Evolutionary conservation across 306 rosid species (phyloP).

Genomic region (Prunus armeniaca): DNA sequence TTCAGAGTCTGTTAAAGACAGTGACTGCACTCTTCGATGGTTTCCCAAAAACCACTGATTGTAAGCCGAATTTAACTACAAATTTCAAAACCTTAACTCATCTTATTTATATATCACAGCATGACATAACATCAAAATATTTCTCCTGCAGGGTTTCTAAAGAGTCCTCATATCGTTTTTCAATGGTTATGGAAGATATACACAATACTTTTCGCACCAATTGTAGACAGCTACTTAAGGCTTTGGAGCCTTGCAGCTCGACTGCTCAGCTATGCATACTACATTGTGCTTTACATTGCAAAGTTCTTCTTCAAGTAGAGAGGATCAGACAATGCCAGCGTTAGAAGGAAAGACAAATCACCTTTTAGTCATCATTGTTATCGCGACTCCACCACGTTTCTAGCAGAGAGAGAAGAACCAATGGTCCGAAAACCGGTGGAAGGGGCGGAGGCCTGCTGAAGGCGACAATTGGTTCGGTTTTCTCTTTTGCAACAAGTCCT

Average conservation of each 20-base stretch:
- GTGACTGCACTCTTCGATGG: conserved; percentile 59
- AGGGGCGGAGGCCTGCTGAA: conserved; percentile 64
- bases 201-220: conserved; percentile 36
- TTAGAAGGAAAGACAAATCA: conserved; percentile 16
- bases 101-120: background rate
- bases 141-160: conserved; percentile 65
- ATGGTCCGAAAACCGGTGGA: conserved; percentile 66
- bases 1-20: conserved; percentile 55
- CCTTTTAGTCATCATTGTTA: conserved; percentile 38
- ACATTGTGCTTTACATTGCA: conserved; percentile 24
- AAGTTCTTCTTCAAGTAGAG: conserved; percentile 40
- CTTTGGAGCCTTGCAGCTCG: conserved; percentile 32
- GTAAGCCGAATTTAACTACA: conserved; percentile 35
- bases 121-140: background rate
- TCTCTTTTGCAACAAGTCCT: conserved; percentile 38
- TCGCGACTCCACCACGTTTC: conserved; percentile 41
- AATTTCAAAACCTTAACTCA: conserved; percentile 9
- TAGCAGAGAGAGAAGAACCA: conserved; percentile 48
- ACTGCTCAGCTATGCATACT: conserved; percentile 27
- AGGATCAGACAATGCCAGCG: background rate
- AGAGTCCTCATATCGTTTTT: conserved; percentile 40
- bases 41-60: conserved; percentile 49
- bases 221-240: conserved; percentile 43
- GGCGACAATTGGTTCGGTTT: conserved; percentile 46
- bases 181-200: conserved; percentile 47